Evolutionary conservation across 169 alveolate species (phyloP), one percentile per base, ranked within the genome.

Genomic region (Plasmodium blacklocki): DNA sequence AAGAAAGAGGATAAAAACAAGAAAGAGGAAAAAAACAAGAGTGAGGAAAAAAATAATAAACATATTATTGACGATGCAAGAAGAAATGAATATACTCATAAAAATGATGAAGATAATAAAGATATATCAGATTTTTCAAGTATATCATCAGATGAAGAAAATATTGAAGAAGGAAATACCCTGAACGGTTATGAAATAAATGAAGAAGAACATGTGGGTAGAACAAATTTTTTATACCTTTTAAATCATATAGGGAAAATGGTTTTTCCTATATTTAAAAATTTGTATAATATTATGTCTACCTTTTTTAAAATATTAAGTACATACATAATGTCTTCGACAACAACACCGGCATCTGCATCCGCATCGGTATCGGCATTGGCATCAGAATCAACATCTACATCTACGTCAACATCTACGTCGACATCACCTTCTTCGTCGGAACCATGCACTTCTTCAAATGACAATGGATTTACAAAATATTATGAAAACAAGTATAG

Each of bases 401-500:
- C n/a, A n/a, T n/a, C 32, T 26, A 5, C 45, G 4, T 32, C 43
- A 32, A 4, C 43, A 32, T 32, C 45, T 5, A 32, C 45, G 8
- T 32, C 45, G 8, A 32, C 45, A 32, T 32, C 45, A 32, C 45
- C 45, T 5, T 5, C 45, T 5, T 32, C 45, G 9, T 32, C 8
- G 45, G 45, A 32, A 32, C 9, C 45, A 32, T 4, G 9, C 8
- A 74, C 4, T 45, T 32, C 70, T n/a, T 52, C 18, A n/a, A 39
- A 63, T 7, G 63, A 54, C 0, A 68, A 23, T n/a, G 66, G 8
- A 12, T 76, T 76, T 26, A 18, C 78, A 2, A 3, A 19, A 14
- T 76, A 76, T 56, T 76, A 64, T 56, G 89, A 76, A 56, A 39
- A 76, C 19, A 76, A 39, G 6, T 76, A 26, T 56, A 75, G 89